phyloP scores from a whole-genome alignment of 2,329 filamentous ascomycete genomes.

The Talaromyces sp. region DNA sequence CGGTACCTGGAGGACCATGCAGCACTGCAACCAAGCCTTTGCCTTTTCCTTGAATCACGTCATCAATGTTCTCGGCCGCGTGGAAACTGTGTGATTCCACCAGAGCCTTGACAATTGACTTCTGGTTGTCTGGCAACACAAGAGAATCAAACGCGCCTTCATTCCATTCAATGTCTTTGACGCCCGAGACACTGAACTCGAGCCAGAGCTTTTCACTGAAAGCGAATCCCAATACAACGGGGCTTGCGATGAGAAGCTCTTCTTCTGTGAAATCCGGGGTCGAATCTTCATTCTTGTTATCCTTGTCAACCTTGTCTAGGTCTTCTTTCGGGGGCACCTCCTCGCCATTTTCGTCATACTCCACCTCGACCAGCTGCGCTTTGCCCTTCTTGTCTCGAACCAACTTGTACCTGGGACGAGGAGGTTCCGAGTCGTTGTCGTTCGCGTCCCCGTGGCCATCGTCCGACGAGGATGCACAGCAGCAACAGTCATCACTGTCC shows the following conservation, averaged over 20 bases:
- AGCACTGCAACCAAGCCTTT: slow-evolving; percentile 78
- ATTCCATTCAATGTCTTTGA: slow-evolving; percentile 81
- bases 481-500: slow-evolving; percentile 40
- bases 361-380: slow-evolving; percentile 49
- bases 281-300: slow-evolving; percentile 16
- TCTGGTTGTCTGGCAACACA: slow-evolving; percentile 62
- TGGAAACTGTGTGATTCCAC: slow-evolving; percentile 82
- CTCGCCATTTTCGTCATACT: slow-evolving; percentile 51
- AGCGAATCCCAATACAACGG: slow-evolving; percentile 79
- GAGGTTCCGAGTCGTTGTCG: slow-evolving; percentile 27
- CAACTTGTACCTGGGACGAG: slow-evolving; percentile 47
- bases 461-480: slow-evolving; percentile 28
- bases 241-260: slow-evolving; percentile 76
- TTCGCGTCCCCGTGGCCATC: slow-evolving; percentile 35
- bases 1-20: slow-evolving; percentile 79
- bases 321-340: slow-evolving; percentile 51
- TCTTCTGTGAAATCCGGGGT: slow-evolving; percentile 67
- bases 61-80: slow-evolving; percentile 74
- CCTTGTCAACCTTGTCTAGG: slow-evolving; percentile 50
- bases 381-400: slow-evolving; percentile 51
- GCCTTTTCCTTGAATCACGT: slow-evolving; percentile 77
- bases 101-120: slow-evolving; percentile 69
- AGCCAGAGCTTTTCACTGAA: slow-evolving; percentile 89
- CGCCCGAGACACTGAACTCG: slow-evolving; percentile 74
- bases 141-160: slow-evolving; percentile 75